phyloP scores from a whole-genome alignment of 306 rosid genomes.

The Quercus wislizeni region DNA sequence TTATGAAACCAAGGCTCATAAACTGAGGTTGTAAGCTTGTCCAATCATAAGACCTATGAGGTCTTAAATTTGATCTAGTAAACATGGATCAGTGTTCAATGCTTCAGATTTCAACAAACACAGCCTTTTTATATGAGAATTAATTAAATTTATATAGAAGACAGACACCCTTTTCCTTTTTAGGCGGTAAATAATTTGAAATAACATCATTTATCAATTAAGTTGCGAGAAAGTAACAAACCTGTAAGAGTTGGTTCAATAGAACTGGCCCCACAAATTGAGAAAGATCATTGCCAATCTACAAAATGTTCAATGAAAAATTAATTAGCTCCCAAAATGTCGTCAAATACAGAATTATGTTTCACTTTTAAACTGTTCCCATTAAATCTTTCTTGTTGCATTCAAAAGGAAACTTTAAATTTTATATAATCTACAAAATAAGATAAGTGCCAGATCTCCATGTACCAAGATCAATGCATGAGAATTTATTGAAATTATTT shows the following conservation, averaged over 20 bases:
- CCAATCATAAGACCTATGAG: background rate
- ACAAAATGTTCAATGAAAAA: conserved; percentile 24
- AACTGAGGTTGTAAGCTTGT: background rate
- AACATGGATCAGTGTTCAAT: background rate
- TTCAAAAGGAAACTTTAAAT: background rate
- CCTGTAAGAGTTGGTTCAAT: conserved; percentile 68
- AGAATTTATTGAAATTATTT: background rate
- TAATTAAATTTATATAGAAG: background rate
- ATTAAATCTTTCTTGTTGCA: background rate
- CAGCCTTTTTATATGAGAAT: background rate
- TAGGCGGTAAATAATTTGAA: background rate
- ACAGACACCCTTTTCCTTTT: background rate
- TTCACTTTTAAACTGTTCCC: background rate
- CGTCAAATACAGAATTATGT: conserved; percentile 6
- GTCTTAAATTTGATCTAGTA: background rate
- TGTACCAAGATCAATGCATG: background rate
- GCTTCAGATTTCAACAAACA: background rate
- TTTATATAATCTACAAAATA: background rate
- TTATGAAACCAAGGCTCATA: background rate
- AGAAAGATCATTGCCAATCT: conserved; percentile 77
- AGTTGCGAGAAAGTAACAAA: conserved; percentile 27
- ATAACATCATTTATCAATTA: conserved; percentile 1
- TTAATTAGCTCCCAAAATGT: conserved; percentile 16
- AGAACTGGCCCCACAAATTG: conserved; percentile 75
- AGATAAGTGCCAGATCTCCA: background rate